phyloP scores from a whole-genome alignment of 345 rosid genomes.

The Gynandropsis gynandra region DNA sequence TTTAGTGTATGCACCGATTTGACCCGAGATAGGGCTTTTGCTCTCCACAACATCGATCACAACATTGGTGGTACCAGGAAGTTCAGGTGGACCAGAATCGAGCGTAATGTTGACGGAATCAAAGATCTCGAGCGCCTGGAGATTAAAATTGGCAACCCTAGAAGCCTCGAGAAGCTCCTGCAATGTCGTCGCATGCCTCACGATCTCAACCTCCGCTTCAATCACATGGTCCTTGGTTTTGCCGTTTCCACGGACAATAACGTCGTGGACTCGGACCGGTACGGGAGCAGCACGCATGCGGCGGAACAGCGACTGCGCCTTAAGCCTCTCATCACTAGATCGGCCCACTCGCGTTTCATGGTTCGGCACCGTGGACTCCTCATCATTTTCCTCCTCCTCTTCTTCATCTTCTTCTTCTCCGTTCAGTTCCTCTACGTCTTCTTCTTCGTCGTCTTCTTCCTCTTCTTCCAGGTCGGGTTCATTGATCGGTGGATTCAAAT shows the following conservation, averaged over 20 bases:
- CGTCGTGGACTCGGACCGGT: constrained; percentile 78
- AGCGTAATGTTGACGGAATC: constrained; percentile 72
- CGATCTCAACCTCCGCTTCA: constrained; percentile 51
- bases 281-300: constrained; percentile 42
- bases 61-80: constrained; percentile 82
- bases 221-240: constrained; percentile 74
- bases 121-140: constrained; percentile 64
- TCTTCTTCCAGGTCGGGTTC: constrained; percentile 12
- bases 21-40: constrained; percentile 45
- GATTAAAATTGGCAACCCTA: constrained; percentile 43
- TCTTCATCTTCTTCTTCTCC: constrained; percentile 26
- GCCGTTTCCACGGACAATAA: constrained; percentile 65
- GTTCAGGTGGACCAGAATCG: constrained; percentile 84
- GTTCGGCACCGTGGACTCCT: constrained; percentile 24
- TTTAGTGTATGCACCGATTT: constrained; percentile 61
- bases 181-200: constrained; percentile 54
- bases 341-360: constrained; percentile 23
- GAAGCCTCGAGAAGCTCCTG: constrained; percentile 72
- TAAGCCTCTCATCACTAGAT: constrained; percentile 24
- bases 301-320: constrained; percentile 40
- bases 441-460: constrained; percentile 13
- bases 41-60: constrained; percentile 66
- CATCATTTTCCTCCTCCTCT: constrained; percentile 32
- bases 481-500: constrained; percentile 11
- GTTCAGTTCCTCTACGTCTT: constrained; percentile 20